phyloP scores from a whole-genome alignment of 179 eudicot species.

The Kewa caespitosa region DNA sequence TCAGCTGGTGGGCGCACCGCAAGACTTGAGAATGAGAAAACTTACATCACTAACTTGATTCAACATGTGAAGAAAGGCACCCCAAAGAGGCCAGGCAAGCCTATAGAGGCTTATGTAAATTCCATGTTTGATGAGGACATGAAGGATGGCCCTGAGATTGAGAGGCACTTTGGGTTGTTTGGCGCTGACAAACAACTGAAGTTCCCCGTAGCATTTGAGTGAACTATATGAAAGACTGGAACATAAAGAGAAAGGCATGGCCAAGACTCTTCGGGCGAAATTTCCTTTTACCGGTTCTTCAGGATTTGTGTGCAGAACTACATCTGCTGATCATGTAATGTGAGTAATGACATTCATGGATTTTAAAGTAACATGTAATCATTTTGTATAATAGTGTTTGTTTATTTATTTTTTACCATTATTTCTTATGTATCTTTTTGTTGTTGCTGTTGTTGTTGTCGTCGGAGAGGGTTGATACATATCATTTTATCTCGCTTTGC shows the following conservation, averaged over 20 bases:
- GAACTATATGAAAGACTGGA: no score
- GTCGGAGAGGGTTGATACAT: no score
- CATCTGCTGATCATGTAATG: no score
- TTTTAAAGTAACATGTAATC: no score
- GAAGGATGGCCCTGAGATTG: constrained; percentile 35
- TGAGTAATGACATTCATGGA: no score
- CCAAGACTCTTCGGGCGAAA: background rate
- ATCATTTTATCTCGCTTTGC: no score
- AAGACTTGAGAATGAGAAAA: constrained; percentile 35
- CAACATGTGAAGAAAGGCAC: constrained; percentile 45
- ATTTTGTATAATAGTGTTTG: no score
- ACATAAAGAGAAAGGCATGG: background rate
- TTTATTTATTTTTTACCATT: no score
- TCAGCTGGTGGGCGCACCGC: constrained; percentile 39
- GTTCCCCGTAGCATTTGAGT: background rate
- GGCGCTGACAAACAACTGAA: background rate
- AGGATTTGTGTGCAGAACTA: no score
- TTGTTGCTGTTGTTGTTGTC: no score
- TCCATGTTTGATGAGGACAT: constrained; percentile 58
- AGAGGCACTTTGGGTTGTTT: constrained; percentile 13
- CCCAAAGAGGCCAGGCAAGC: constrained; percentile 47
- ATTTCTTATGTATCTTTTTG: no score
- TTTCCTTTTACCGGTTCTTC: background rate
- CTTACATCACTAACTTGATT: constrained; percentile 40
- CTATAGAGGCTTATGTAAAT: constrained; percentile 51